Percentiles rank a stretch among this genome's conserved stretches.
These are phyloP conservation scores for Coniochaeta hoffmannii DNA, from an alignment of 2,329 filamentous ascomycete genomes.

Conservation along the genomic window DNA sequence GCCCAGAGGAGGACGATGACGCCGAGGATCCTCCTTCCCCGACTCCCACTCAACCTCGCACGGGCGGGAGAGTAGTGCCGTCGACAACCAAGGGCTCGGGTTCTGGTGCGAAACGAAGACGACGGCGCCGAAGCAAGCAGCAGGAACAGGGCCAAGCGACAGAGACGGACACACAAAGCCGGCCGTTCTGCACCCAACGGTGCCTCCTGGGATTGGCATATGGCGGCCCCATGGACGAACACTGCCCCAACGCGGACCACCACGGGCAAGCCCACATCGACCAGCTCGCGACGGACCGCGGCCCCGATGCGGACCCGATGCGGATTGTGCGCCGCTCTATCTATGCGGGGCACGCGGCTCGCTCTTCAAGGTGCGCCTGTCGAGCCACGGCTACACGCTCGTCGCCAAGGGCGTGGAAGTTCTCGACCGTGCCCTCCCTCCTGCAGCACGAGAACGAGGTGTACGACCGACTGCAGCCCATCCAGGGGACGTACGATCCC, in stretches of 20 bases:
- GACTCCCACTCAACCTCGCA: conserved; percentile 7
- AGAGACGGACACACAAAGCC: conserved; percentile 12
- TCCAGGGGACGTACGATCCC: conserved; percentile 26
- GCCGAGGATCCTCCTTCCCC: conserved; percentile 13
- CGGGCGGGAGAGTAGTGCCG: conserved; percentile 5
- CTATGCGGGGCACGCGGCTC: conserved; percentile 19
- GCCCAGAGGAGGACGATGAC: conserved; percentile 10
- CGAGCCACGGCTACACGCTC: conserved; percentile 27
- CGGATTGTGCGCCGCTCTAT: conserved; percentile 21
- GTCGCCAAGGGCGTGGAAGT: conserved; percentile 30
- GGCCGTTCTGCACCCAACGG: conserved; percentile 19
- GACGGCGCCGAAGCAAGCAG: conserved; percentile 2
- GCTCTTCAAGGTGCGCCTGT: conserved; percentile 29
- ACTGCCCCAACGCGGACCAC: conserved; percentile 20
- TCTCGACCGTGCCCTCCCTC: conserved; percentile 6
- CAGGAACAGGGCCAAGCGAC: conserved; percentile 5
- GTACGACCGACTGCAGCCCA: conserved; percentile 18
- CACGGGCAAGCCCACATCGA: conserved; percentile 19
- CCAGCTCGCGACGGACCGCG: conserved; percentile 21
- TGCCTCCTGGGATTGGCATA: conserved; percentile 19
- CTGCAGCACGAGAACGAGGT: conserved; percentile 23
- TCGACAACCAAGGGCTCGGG: conserved; percentile 3
- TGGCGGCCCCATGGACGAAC: conserved; percentile 15
- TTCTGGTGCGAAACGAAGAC: conserved; percentile 1
- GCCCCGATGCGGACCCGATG: conserved; percentile 21